Percentiles rank a stretch among this genome's conserved stretches.
Evolutionary conservation across 805 yeast genomes (phyloP).

Genomic region (Candida maesae): DNA sequence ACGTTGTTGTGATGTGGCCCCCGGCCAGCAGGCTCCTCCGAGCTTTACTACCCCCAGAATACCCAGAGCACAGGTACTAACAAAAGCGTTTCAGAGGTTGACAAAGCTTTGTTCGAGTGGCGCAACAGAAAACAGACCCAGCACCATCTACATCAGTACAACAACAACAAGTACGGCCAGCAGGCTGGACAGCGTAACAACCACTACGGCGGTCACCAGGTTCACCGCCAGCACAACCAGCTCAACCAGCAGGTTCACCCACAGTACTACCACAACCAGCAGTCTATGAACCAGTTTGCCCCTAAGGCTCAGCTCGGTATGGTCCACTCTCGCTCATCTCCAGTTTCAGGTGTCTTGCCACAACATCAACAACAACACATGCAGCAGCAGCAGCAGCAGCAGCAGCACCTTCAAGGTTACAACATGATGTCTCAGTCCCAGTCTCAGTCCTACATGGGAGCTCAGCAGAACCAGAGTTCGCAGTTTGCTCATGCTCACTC

Average conservation of each 20-base stretch:
- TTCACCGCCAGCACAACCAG: not conserved
- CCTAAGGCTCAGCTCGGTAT: not conserved
- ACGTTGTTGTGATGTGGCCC: conserved; percentile 6
- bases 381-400: not conserved
- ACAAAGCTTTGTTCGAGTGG: conserved; percentile 24
- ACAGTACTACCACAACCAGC: not conserved
- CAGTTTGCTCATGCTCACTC: conserved; percentile 1
- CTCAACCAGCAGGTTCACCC: conserved; percentile 1
- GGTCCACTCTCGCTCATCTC: conserved; percentile 2
- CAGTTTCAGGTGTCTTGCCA: too few species aligned
- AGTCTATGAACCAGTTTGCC: conserved; percentile 1
- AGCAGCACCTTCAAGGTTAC: conserved; percentile 3
- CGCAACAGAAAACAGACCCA: conserved; percentile 21
- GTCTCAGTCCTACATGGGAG: not conserved
- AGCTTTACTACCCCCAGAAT: too few species aligned
- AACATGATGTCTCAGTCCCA: not conserved
- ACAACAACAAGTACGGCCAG: conserved; percentile 3
- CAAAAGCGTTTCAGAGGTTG: conserved; percentile 14
- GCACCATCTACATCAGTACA: conserved; percentile 1
- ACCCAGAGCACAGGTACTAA: not conserved
- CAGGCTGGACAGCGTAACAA: conserved; percentile 2
- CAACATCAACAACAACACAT: too few species aligned
- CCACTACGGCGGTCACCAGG: not conserved
- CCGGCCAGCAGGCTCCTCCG: not conserved
- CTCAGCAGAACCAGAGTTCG: conserved; percentile 2